These are phyloP conservation scores for Stylonectria norvegica DNA, from an alignment of 2,329 filamentous ascomycete genomes.

Conservation along the genomic window DNA sequence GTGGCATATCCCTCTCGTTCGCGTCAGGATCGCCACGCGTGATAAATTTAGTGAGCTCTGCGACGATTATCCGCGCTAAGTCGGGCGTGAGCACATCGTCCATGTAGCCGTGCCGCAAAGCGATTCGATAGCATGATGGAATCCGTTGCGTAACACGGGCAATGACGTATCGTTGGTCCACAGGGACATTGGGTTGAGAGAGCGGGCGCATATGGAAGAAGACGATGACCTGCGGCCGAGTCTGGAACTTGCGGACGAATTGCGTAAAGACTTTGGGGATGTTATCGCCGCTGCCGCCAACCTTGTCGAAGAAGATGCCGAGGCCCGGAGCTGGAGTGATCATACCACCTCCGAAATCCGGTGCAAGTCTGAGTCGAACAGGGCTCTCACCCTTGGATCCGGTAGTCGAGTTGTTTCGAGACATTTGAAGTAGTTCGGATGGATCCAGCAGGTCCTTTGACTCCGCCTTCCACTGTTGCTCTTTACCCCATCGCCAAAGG, in stretches of 20 bases:
- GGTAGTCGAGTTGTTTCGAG: conserved; percentile 23
- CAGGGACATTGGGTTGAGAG: conserved; percentile 52
- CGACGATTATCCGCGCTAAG: conserved; percentile 54
- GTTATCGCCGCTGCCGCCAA: conserved; percentile 58
- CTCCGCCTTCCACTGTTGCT: conserved; percentile 72
- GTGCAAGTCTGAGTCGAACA: conserved; percentile 28
- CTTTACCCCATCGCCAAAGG: conserved; percentile 76
- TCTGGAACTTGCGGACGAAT: conserved; percentile 68
- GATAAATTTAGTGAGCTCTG: conserved; percentile 56
- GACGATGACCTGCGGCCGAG: conserved; percentile 63
- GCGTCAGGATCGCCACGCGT: conserved; percentile 32
- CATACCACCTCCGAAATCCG: conserved; percentile 40
- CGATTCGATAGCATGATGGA: conserved; percentile 64
- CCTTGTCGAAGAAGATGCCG: conserved; percentile 78
- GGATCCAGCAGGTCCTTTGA: conserved; percentile 54
- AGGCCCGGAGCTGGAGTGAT: conserved; percentile 52
- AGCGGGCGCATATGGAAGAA: conserved; percentile 72
- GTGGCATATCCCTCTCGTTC: conserved; percentile 21
- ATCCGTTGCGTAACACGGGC: conserved; percentile 41
- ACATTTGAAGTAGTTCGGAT: conserved; percentile 36
- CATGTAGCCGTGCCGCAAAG: conserved; percentile 69
- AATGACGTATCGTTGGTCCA: conserved; percentile 46
- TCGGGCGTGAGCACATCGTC: conserved; percentile 67
- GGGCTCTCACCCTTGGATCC: conserved; percentile 15
- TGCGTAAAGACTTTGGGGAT: conserved; percentile 55